Base-by-base conservation (phyloP, 371 early-diverging fungal species). In the Apophysomyces elegans region DNA sequence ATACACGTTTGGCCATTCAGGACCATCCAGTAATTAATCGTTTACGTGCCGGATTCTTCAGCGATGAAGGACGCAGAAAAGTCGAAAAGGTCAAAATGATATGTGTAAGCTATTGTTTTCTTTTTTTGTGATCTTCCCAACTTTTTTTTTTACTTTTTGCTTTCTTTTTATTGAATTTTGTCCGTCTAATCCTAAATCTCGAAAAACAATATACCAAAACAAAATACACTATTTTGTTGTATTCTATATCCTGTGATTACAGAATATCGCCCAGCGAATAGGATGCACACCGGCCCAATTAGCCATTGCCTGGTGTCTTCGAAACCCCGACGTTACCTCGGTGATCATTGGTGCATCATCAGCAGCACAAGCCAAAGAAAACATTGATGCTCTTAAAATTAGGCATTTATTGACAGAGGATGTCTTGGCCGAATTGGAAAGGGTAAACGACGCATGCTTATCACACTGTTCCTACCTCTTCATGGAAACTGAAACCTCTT, bases 291-390 rank as follows among this genome's bases (percentile, higher is more conserved):
- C 90, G 2, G 86, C 93, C 0, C 93, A 93, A 70, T 71, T 95
- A 41, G 91, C 92, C 0, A 75, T 95, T 61, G 94, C 93, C 11
- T 95, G 95, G 95, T 91, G 91, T 69, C 59, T 90, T 59, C 85
- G 81, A 68, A 90, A 91, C 73, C 74, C 77, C 35, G 68, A 83
- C 63, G 78, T 88, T 12, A 81, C 85, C 1, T 78, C 88, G 0
- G 88, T 90, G 14, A 88, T 89, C 60, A 86, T 85, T 45, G 91
- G 94, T 11, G 95, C 93, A 7, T 85, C 88, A 9, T 84, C 83
- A 47, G 85, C 89, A 0, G 77, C 83, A 50, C 94, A 95, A 83
- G 83, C 93, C 7, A 77, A 72, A 59, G 94, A 94, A 74, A 92
- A 95, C 72, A 73, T 93, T 41, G 77, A 85, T 68, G 84, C 91